Evolutionary conservation across 2,329 filamentous ascomycete species (phyloP), one percentile per base, ranked within the genome.

Genomic region (Fusarium floridanum): DNA sequence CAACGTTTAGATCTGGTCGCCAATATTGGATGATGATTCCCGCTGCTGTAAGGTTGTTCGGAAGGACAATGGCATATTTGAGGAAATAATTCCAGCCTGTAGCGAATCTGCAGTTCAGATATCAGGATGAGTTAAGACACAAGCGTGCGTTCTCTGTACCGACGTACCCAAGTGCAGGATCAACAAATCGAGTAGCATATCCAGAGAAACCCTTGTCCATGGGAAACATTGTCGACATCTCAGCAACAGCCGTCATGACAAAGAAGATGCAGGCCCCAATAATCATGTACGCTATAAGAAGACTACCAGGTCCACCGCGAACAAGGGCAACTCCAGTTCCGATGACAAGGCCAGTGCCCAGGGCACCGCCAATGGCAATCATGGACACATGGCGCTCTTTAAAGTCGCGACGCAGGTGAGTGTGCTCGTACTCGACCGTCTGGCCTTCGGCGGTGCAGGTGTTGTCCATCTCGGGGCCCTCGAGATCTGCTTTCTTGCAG

Each of bases 191-290:
- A 9, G 74, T 78, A 2, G 80, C 80, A 34, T 81, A 81, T 1
- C 80, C 79, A 9, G 68, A 64, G 50, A 82, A 81, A 0, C 79
- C 77, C 45, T 80, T 79, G 22, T 78, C 74, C 57, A 78, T 76
- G 0, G 80, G 80, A 4, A 81, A 48, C 20, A 77, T 77, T 0
- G 80, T 69, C 2, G 79, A 76, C 77, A 82, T 81, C 67, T 84
- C 82, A 24, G 82, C 82, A 17, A 84, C 75, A 8, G 80, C 81
- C 22, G 83, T 82, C 86, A 91, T 91, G 77, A 90, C 87, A 22
- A 86, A 87, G 80, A 85, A 90, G 32, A 91, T 86, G 60, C 89
- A 85, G 5, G 86, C 78, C 64, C 83, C 85, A 75, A 88, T 75
- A 77, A 88, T 45, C n/a, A 81, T 59, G 64, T 86, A 86, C 6